These are phyloP conservation scores for Alternaria arborescens DNA, from an alignment of 2,329 filamentous ascomycete genomes.

Conservation along the genomic window DNA sequence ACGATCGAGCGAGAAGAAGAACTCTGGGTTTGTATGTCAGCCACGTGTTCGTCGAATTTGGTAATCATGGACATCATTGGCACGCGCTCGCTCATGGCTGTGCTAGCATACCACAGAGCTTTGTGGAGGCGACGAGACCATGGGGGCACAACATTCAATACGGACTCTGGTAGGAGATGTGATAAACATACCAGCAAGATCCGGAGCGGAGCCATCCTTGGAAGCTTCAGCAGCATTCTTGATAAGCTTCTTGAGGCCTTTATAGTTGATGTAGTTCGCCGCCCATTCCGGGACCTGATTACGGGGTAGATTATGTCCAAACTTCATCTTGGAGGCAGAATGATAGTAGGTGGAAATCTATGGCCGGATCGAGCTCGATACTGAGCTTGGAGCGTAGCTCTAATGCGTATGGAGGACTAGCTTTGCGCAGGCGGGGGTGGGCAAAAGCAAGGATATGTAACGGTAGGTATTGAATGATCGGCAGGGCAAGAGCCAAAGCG, in stretches of 20 bases:
- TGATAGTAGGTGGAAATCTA: constrained; percentile 1
- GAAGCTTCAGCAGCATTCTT: constrained; percentile 75
- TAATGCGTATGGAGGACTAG: neutral
- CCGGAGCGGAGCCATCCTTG: constrained; percentile 76
- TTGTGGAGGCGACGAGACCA: neutral
- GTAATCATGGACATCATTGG: neutral
- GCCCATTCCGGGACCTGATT: constrained; percentile 92
- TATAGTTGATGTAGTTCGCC: constrained; percentile 86
- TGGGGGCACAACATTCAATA: neutral
- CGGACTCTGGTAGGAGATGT: neutral
- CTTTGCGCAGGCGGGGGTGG: constrained; percentile 19
- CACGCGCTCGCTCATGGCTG: neutral
- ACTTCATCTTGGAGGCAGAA: constrained; percentile 52
- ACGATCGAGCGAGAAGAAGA: constrained; percentile 95
- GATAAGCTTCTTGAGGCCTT: constrained; percentile 92
- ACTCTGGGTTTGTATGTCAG: constrained; percentile 67
- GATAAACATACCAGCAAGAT: constrained; percentile 81
- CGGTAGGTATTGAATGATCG: constrained; percentile 17
- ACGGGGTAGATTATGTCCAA: constrained; percentile 69
- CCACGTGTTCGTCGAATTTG: neutral
- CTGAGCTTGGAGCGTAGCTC: constrained; percentile 1
- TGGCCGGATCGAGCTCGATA: constrained; percentile 1
- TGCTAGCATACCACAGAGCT: neutral
- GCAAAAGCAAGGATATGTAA: constrained; percentile 24
- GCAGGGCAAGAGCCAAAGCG: constrained; percentile 15